phyloP scores from a whole-genome alignment of 73 alveolate genomes.

The Diophrys sp. region DNA sequence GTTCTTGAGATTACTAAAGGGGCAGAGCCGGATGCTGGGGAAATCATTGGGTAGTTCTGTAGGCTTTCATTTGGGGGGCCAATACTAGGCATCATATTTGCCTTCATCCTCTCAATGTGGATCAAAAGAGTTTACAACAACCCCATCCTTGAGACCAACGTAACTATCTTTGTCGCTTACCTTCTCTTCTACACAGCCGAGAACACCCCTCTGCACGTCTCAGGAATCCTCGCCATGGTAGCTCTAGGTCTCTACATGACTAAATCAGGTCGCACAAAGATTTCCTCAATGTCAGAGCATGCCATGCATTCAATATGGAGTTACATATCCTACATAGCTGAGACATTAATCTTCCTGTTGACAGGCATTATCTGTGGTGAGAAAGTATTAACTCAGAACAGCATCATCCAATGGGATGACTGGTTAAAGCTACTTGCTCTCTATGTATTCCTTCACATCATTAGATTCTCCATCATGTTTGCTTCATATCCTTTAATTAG shows the following conservation, averaged over 20 bases:
- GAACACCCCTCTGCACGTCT: slow-evolving; percentile 39
- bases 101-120: slow-evolving; percentile 44
- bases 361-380: slow-evolving; percentile 64
- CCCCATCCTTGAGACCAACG: slow-evolving; percentile 49
- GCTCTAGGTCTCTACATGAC: slow-evolving; percentile 65
- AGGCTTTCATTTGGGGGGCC: slow-evolving; percentile 61
- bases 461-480: slow-evolving; percentile 44
- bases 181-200: slow-evolving; percentile 57
- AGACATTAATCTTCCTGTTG: slow-evolving; percentile 54
- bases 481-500: slow-evolving; percentile 30
- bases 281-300: slow-evolving; percentile 51
- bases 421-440: slow-evolving; percentile 49
- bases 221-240: slow-evolving; percentile 66
- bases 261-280: slow-evolving; percentile 53
- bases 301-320: slow-evolving; percentile 55
- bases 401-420: slow-evolving; percentile 46
- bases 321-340: slow-evolving; percentile 43
- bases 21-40: slow-evolving; percentile 52
- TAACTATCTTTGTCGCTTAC: slow-evolving; percentile 60
- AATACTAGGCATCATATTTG: slow-evolving; percentile 54
- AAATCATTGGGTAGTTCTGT: slow-evolving; percentile 34
- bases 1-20: slow-evolving; percentile 50
- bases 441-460: slow-evolving; percentile 50
- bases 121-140: slow-evolving; percentile 61
- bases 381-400: slow-evolving; percentile 31